phyloP scores from a whole-genome alignment of 345 rosid species.

The Eutrema yunnanense region DNA sequence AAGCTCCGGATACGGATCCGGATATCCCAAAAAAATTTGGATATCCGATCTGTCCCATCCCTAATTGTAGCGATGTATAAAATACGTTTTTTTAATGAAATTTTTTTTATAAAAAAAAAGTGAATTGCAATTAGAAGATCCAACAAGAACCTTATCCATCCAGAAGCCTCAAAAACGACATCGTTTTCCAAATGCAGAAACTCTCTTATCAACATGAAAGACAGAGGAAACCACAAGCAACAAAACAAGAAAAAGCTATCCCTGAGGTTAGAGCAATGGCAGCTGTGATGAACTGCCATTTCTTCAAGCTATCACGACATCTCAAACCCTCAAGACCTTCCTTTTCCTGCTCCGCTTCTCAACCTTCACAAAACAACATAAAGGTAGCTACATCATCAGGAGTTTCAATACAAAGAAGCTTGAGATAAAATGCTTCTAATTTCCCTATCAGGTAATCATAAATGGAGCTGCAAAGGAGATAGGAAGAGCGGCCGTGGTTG shows the following conservation, averaged over 20 bases:
- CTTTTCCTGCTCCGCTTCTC: conserved; percentile 53
- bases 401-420: neutral
- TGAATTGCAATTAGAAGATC: neutral
- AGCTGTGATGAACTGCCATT: conserved; percentile 46
- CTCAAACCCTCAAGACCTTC: conserved; percentile 33
- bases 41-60: no score
- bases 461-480: conserved; percentile 96
- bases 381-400: conserved; percentile 44
- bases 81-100: neutral
- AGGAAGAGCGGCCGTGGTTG: conserved; percentile 73
- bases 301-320: conserved; percentile 20
- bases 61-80: no score
- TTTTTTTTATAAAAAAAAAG: neutral
- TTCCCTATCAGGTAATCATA: conserved; percentile 46
- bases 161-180: neutral
- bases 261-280: conserved; percentile 42
- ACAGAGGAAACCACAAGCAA: neutral
- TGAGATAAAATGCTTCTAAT: neutral
- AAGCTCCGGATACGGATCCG: no score
- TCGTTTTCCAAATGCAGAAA: neutral
- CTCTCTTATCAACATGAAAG: conserved; percentile 23
- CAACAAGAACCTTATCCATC: conserved; percentile 17
- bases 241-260: neutral
- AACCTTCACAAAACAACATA: conserved; percentile 70
- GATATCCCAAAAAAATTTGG: no score